Evolutionary conservation across 768 basidiomycete species (phyloP).

Genomic region (Calvatia gigantea): DNA sequence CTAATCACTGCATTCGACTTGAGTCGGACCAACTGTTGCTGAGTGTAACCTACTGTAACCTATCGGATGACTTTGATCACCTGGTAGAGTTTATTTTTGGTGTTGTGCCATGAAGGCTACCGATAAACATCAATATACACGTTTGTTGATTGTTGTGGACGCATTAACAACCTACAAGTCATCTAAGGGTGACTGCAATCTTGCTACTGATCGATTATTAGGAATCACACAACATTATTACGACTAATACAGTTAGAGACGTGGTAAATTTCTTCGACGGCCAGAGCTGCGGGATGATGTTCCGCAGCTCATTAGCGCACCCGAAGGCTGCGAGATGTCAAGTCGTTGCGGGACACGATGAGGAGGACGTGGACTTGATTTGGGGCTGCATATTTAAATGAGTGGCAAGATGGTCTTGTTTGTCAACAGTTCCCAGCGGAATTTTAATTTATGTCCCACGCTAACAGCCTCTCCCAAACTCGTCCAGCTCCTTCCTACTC

Average conservation of each 20-base stretch:
- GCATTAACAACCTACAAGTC: too few relatives aligned
- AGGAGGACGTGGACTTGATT: slow-evolving; percentile 10
- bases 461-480: slow-evolving; percentile 26
- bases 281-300: not conserved
- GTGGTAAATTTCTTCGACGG: not conserved
- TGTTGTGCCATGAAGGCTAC: too few relatives aligned
- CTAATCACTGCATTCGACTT: too few relatives aligned
- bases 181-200: too few relatives aligned
- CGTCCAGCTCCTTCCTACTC: slow-evolving; percentile 23
- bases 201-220: too few relatives aligned
- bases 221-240: too few relatives aligned
- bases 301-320: not conserved
- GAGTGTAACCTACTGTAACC: too few relatives aligned
- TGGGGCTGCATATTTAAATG: slow-evolving; percentile 3
- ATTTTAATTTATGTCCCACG: slow-evolving; percentile 45
- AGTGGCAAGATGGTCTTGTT: slow-evolving; percentile 21
- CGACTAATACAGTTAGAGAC: not conserved
- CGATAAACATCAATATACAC: too few relatives aligned
- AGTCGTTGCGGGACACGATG: not conserved
- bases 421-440: slow-evolving; percentile 33
- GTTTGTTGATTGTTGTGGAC: too few relatives aligned
- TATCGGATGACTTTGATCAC: too few relatives aligned
- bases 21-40: too few relatives aligned
- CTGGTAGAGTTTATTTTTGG: too few relatives aligned
- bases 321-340: not conserved